Evolutionary conservation across 2,329 filamentous ascomycete species (phyloP).

Genomic region (Hymenoscyphus salicellus): DNA sequence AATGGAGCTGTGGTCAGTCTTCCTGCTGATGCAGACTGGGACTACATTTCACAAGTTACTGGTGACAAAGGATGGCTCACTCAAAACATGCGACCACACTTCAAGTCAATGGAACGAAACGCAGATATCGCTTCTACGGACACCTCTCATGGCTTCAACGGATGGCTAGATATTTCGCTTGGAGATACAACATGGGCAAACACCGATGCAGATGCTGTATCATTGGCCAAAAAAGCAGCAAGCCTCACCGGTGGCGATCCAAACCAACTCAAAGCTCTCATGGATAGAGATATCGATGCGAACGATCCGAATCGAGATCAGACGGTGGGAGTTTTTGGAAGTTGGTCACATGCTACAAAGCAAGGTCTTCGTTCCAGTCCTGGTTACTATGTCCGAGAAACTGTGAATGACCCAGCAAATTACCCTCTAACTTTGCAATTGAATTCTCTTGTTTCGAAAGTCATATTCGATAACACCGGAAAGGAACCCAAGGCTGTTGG

Average conservation of each 20-base stretch:
- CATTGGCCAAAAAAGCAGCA: constrained; percentile 7
- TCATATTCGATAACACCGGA: constrained; percentile 38
- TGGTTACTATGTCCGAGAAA: constrained; percentile 11
- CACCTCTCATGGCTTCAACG: constrained; percentile 9
- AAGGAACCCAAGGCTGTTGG: constrained; percentile 39
- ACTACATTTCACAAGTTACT: constrained; percentile 26
- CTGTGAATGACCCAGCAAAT: constrained; percentile 8
- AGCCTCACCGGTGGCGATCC: constrained; percentile 4
- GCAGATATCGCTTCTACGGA: constrained; percentile 8
- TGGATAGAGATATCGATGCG: constrained; percentile 8
- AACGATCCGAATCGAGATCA: constrained; percentile 10
- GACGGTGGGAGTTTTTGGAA: constrained; percentile 6
- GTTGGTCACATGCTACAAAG: constrained; percentile 11
- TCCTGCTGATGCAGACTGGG: constrained; percentile 28
- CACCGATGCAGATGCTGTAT: constrained; percentile 8
- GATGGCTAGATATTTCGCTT: constrained; percentile 9
- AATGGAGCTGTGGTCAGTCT: constrained; percentile 26
- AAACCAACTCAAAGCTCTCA: constrained; percentile 9
- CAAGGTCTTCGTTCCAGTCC: constrained; percentile 9
- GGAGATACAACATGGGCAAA: constrained; percentile 12
- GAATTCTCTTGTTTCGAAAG: constrained; percentile 40
- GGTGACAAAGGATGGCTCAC: constrained; percentile 20
- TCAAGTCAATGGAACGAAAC: constrained; percentile 11
- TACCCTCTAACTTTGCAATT: constrained; percentile 25
- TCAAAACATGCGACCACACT: constrained; percentile 11